Conservation (phyloP, 108 stramenopile genomes). For the Pelagomonas calceolata region DNA sequence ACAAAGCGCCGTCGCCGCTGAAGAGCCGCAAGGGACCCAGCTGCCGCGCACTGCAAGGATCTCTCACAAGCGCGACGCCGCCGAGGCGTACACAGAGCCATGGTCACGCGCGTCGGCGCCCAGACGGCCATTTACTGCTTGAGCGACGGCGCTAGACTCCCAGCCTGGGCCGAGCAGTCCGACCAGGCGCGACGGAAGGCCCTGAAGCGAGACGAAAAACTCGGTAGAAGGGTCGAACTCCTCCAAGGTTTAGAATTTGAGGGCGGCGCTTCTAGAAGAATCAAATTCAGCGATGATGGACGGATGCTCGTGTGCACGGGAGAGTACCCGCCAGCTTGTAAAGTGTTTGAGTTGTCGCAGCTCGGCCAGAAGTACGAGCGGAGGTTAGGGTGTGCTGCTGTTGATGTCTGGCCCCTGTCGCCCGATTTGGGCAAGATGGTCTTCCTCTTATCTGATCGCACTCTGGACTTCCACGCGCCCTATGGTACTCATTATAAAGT, state of each 20-base stretch:
- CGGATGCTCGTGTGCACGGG: slow-evolving; percentile 79
- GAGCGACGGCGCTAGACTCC: background rate
- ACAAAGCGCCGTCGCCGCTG: no score
- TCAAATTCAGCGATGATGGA: slow-evolving; percentile 73
- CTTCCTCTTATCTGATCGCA: slow-evolving; percentile 77
- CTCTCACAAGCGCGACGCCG: no score
- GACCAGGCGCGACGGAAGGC: slow-evolving; percentile 79
- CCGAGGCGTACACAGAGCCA: no score
- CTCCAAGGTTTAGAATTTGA: slow-evolving; percentile 97
- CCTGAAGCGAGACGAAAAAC: slow-evolving; percentile 71
- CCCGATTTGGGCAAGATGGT: slow-evolving; percentile 91
- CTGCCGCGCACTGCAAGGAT: no score
- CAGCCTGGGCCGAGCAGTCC: slow-evolving; percentile 6
- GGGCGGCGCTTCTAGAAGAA: slow-evolving; percentile 49
- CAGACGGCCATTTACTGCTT: background rate
- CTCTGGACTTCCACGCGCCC: slow-evolving; percentile 89
- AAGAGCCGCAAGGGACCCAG: no score
- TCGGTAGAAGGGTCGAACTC: slow-evolving; percentile 83
- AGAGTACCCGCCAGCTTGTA: slow-evolving; percentile 83
- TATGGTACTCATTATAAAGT: slow-evolving; percentile 83
- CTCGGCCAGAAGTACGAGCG: slow-evolving; percentile 97
- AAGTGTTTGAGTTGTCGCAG: slow-evolving; percentile 85
- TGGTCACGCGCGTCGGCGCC: background rate
- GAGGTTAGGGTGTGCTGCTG: slow-evolving; percentile 79
- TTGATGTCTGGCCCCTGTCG: slow-evolving; percentile 68